Base-by-base conservation (phyloP, 2,329 filamentous ascomycete genomes). In the Xylariaceae sp. region DNA sequence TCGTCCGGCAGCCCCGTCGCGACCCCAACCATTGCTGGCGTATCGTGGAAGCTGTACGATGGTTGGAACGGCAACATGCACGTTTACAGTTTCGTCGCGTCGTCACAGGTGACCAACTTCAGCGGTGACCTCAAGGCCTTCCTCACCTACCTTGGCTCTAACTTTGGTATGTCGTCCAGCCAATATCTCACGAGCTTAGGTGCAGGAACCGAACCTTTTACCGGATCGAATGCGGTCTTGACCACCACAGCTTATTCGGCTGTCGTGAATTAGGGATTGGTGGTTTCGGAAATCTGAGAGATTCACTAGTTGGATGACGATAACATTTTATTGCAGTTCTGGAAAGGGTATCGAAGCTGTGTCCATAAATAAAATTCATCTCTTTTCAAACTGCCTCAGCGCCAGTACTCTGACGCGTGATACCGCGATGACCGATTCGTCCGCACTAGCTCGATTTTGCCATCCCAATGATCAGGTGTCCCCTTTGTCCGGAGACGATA, bases 1-100 rank as follows among this genome's bases (percentile, higher is more conserved):
- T 66, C 70, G 34, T 78, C 74, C 3, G 83, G 83, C 43, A 77
- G 74, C 29, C 63, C 82, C 3, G 76, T 87, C 61, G 82, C 79
- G 2, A 84, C 79, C 0, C 74, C 78, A 12, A 82, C 74, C 6
- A 75, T 87, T 51, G 81, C 71, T 19, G 83, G 82, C 29, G 69
- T 74, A 26, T 72, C 66, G 29, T 87, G 80, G 78, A 78, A 82
- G 48, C 72, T 88, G 34, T 87, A 79, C 71, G 76, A 76, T 39
- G 85, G 85, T 16, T 73, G 71, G 11, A 87, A 87, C 63, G 82
- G 82, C 26, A 64, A 70, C 49, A 85, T 77, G 68, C 81, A 78
- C 3, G 84, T 87, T 12, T 87, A 79, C 73, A 82, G 79, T 63
- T 88, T 70, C 51, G 65, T 70, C 58, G 66, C 64, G 29, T 29